These are phyloP conservation scores for Striga hermonthica DNA, from an alignment of 305 asterid genomes.

Conservation along the genomic window DNA sequence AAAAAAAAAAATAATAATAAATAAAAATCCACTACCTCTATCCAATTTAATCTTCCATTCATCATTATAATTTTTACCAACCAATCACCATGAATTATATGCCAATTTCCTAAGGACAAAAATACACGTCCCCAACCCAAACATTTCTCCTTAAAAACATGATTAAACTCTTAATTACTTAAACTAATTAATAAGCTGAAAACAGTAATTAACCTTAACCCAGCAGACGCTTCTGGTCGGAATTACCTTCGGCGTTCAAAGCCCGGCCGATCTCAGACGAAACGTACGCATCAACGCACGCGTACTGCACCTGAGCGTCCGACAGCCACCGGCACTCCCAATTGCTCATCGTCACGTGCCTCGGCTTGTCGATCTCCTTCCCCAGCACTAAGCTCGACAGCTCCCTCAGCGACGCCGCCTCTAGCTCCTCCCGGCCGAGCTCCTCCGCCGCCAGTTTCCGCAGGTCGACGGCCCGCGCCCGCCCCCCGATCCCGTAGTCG, in stretches of 20 bases:
- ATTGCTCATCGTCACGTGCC: constrained; percentile 20
- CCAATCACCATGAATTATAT: too few species aligned
- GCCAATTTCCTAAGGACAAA: too few species aligned
- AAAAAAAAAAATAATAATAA: too few species aligned
- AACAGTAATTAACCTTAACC: neutral
- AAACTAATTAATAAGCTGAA: too few species aligned
- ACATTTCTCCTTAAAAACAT: too few species aligned
- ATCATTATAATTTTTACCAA: too few species aligned
- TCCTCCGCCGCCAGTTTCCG: constrained; percentile 26
- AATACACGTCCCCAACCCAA: too few species aligned
- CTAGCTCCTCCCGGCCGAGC: constrained; percentile 9
- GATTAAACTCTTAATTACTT: too few species aligned
- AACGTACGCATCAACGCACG: constrained; percentile 33
- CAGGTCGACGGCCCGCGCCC: constrained; percentile 32
- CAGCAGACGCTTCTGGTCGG: neutral
- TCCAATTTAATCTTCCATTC: too few species aligned
- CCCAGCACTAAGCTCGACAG: constrained; percentile 28
- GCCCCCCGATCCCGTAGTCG: constrained; percentile 31
- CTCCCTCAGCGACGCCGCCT: constrained; percentile 14
- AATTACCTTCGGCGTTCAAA: neutral
- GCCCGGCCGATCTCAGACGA: constrained; percentile 31
- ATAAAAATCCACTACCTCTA: too few species aligned
- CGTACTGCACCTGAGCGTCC: constrained; percentile 26
- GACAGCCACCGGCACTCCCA: constrained; percentile 27
- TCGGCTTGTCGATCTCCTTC: constrained; percentile 33